A percentile compares a stretch with the other conserved stretches of the same genome.
Evolutionary conservation across 192 early-diverging fungal genomes (phyloP).

Genomic region (Coemansia sp.): DNA sequence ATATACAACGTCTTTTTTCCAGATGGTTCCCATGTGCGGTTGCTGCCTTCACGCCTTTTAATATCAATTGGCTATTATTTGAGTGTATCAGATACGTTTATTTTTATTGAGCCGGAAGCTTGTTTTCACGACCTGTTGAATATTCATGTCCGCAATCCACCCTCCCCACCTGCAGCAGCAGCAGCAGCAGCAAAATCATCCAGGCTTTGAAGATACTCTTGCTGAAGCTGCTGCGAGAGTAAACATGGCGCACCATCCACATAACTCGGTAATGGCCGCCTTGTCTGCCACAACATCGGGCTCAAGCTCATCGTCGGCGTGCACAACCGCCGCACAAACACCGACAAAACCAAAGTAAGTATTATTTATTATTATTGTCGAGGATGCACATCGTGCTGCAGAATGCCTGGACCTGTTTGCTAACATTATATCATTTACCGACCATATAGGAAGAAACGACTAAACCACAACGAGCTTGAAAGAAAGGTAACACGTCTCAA

Average conservation of each 20-base stretch:
- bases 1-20: neutral
- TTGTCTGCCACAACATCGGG: neutral
- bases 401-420: neutral
- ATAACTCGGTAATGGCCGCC: neutral
- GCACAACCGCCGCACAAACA: neutral
- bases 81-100: neutral
- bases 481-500: constrained; percentile 39
- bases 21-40: neutral
- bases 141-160: constrained; percentile 16
- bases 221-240: neutral
- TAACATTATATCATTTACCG: neutral
- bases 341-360: constrained; percentile 36
- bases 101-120: neutral
- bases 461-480: constrained; percentile 57
- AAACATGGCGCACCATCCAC: neutral
- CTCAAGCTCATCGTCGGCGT: neutral
- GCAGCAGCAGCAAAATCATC: neutral
- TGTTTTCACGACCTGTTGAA: neutral
- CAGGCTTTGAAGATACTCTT: neutral
- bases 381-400: neutral
- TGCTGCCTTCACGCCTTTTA: neutral
- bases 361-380: neutral
- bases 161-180: neutral
- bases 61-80: neutral
- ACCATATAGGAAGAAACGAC: constrained; percentile 47